A percentile compares a stretch with the other conserved stretches of the same genome.
Evolutionary conservation across 768 basidiomycete species (phyloP).

Genomic region (Peribolospora kevripleyi): DNA sequence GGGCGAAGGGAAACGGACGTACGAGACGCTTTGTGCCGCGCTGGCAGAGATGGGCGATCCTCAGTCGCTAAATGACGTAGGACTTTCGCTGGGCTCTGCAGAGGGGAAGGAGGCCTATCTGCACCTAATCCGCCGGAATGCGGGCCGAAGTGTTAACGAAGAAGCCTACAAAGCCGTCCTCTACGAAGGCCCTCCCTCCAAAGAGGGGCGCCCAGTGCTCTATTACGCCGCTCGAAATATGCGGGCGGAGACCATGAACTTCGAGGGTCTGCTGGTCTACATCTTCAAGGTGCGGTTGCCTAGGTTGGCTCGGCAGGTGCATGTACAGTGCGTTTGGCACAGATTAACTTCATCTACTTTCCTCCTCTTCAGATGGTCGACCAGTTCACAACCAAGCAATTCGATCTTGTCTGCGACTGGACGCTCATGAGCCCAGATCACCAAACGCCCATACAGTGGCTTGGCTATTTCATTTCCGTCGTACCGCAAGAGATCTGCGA

Average conservation of each 20-base stretch:
- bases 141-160: neutral
- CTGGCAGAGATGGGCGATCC: constrained; percentile 59
- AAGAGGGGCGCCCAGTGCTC: constrained; percentile 22
- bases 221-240: constrained; percentile 41
- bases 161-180: neutral
- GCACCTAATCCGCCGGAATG: neutral
- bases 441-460: constrained; percentile 56
- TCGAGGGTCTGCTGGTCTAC: constrained; percentile 52
- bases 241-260: constrained; percentile 53
- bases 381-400: constrained; percentile 14
- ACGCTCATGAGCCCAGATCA: constrained; percentile 50
- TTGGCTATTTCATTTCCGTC: constrained; percentile 51
- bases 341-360: neutral
- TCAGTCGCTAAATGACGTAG: constrained; percentile 38
- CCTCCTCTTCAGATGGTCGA: neutral
- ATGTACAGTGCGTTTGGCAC: no score
- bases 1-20: constrained; percentile 42
- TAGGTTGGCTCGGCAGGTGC: no score
- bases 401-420: constrained; percentile 59
- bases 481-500: constrained; percentile 25
- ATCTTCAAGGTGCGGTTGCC: constrained; percentile 37
- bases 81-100: neutral
- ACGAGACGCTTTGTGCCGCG: constrained; percentile 55
- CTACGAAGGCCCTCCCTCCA: neutral
- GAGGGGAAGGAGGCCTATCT: neutral